Percentiles rank a stretch among this genome's conserved stretches.
These are phyloP conservation scores for Exophiala mesophila DNA, from an alignment of 2,329 filamentous ascomycete species.

Conservation along the genomic window DNA sequence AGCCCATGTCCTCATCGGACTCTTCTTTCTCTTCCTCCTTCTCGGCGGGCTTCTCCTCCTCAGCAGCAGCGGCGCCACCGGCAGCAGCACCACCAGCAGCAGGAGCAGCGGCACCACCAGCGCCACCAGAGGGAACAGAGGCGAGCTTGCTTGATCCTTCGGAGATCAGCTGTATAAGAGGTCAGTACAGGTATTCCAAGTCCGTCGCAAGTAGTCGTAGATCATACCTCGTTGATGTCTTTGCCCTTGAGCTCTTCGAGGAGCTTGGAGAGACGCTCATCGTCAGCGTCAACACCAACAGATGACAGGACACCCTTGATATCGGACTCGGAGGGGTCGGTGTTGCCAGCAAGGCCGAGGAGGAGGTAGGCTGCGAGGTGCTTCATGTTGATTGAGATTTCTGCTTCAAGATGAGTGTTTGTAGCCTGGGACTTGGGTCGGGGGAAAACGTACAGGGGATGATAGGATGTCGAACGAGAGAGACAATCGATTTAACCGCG, in stretches of 20 bases:
- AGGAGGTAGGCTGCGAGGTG: conserved; percentile 99
- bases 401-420: conserved; percentile 16
- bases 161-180: conserved; percentile 78
- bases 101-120: conserved; percentile 60
- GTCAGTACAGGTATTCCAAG: no score
- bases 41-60: conserved; percentile 95
- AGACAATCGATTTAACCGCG: conserved; percentile 99
- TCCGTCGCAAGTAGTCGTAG: no score
- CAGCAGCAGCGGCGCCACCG: conserved; percentile 73
- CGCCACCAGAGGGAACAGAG: conserved; percentile 90
- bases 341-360: conserved; percentile 88
- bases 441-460: conserved; percentile 14
- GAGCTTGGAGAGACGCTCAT: conserved; percentile 86
- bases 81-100: conserved; percentile 58
- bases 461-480: conserved; percentile 45
- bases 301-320: conserved; percentile 85
- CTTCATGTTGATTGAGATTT: conserved; percentile 76
- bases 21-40: conserved; percentile 75
- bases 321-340: conserved; percentile 76
- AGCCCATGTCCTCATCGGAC: conserved; percentile 70
- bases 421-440: not conserved
- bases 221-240: conserved; percentile 74
- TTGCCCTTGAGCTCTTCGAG: conserved; percentile 66
- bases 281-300: conserved; percentile 86
- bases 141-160: conserved; percentile 91